phyloP scores from a whole-genome alignment of 345 rosid species.

The Acer campestre region DNA sequence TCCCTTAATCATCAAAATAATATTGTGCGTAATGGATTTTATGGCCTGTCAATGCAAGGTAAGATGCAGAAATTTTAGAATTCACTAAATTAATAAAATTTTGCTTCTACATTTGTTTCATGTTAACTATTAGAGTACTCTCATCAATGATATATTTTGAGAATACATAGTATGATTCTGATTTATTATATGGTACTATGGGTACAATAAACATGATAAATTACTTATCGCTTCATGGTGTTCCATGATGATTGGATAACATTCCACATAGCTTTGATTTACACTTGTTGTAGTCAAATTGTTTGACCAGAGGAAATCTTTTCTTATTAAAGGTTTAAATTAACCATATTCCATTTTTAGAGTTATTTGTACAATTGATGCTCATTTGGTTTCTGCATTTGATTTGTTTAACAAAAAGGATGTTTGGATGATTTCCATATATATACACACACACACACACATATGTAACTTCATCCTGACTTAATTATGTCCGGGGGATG shows the following conservation, averaged over 20 bases:
- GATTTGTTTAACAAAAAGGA: not conserved
- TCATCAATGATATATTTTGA: not conserved
- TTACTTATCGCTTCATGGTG: not conserved
- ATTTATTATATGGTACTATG: not conserved
- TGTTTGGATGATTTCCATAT: not conserved
- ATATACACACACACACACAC: no score
- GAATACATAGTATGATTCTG: not conserved
- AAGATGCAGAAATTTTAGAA: slow-evolving; percentile 15
- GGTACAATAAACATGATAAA: not conserved
- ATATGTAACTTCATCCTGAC: no score
- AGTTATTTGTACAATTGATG: not conserved
- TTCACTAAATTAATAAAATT: not conserved
- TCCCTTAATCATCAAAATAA: slow-evolving; percentile 38
- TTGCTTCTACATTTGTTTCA: not conserved
- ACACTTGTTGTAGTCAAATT: not conserved
- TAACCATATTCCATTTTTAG: not conserved
- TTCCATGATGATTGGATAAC: not conserved
- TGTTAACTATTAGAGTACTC: not conserved
- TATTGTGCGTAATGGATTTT: slow-evolving; percentile 41
- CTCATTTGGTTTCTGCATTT: not conserved
- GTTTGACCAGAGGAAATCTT: no score
- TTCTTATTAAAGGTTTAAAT: not conserved
- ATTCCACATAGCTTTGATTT: not conserved
- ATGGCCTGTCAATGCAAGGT: slow-evolving; percentile 62
- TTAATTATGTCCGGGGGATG: no score